Evolutionary conservation across 257 asterid genomes (phyloP), one percentile per base, ranked within the genome.

Genomic region (Solanum etuberosum): DNA sequence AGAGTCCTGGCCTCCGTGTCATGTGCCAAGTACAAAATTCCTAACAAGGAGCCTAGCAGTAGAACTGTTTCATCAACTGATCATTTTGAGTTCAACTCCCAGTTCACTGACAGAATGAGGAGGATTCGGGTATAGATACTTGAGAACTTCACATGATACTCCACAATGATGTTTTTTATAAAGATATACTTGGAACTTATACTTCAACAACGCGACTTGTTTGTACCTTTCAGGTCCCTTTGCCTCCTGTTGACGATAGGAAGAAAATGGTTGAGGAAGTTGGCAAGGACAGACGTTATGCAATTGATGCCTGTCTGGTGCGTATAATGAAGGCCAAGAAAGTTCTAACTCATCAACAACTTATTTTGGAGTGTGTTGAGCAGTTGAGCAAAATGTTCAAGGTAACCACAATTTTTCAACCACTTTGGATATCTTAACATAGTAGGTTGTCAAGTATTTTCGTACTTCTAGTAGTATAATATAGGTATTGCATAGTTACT

Each of bases 241-340:
- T 91, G 84, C 93, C 94, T n/a, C 90, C 91, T 12, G 90, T 88
- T 74, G 94, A 93, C 37, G 94, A 93, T 59, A 92, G 91, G 89
- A 93, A 91, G 84, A 91, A 90, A 86, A 89, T 92, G 61, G 91
- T 87, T 34, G 95, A 93, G 65, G 92, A 88, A 82, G 92, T 94
- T 15, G 92, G 88, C 70, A 91, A 90, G 74, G 94, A 90, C 42
- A 90, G 95, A 84, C 89, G 91, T 7, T 89, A 86, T 84, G 89
- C 92, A n/a, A 92, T 92, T 35, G 96, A 94, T 73, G 95, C 94
- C 1, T 85, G 92, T 38, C 65, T 93, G 48, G 94, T 92, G 46
- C 94, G 94, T 38, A 92, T 94, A 72, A 93, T 93, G 95, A 92
- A 93, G 83, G 90, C 93, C 27, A 89, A 93, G 18, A 94, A 92